Evolutionary conservation across 2,329 filamentous ascomycete genomes (phyloP).

Genomic region (Trichoderma hamatum): DNA sequence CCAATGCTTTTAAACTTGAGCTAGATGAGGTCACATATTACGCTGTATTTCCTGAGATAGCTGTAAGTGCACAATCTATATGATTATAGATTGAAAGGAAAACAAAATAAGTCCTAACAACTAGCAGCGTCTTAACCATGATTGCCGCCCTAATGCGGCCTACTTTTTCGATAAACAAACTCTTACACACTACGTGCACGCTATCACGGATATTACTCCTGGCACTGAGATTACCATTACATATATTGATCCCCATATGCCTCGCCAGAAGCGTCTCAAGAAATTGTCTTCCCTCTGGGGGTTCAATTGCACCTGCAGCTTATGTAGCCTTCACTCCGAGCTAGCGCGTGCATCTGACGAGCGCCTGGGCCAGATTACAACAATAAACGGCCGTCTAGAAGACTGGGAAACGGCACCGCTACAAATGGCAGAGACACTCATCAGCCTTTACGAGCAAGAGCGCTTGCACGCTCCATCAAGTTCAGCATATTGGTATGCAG

Average conservation of each 20-base stretch:
- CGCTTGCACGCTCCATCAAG: conserved; percentile 40
- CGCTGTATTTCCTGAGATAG: conserved; percentile 28
- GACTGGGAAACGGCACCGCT: conserved; percentile 32
- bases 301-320: conserved; percentile 46
- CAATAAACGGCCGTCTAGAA: background rate
- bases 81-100: too few relatives aligned
- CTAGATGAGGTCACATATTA: background rate
- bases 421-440: conserved; percentile 44
- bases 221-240: conserved; percentile 50
- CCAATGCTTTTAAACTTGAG: conserved; percentile 28
- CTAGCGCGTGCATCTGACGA: conserved; percentile 42
- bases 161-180: conserved; percentile 47
- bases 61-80: conserved; percentile 22
- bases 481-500: conserved; percentile 44
- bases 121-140: conserved; percentile 49
- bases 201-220: conserved; percentile 43
- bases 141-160: conserved; percentile 50
- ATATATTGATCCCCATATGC: conserved; percentile 44
- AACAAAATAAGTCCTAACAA: background rate
- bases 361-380: conserved; percentile 42
- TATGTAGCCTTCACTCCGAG: conserved; percentile 39
- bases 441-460: conserved; percentile 47
- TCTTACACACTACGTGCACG: conserved; percentile 45
- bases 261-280: conserved; percentile 33
- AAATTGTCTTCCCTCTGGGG: conserved; percentile 43